These are phyloP conservation scores for Penicillium parvum DNA, from an alignment of 495 filamentous ascomycete genomes.

Conservation along the genomic window DNA sequence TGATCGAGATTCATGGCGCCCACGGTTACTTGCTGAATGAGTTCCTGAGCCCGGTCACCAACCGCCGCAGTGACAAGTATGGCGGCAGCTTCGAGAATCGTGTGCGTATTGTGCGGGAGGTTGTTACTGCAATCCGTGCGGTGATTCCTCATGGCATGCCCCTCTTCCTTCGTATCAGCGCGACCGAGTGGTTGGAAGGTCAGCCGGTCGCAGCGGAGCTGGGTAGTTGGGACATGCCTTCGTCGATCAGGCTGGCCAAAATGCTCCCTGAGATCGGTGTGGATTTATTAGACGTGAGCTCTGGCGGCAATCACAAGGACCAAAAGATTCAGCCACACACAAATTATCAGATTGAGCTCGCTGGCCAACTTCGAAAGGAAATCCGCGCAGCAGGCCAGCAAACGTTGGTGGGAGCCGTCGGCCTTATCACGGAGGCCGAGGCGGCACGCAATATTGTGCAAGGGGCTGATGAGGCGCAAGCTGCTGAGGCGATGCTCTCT, in stretches of 20 bases:
- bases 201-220: constrained; percentile 34
- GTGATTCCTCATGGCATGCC: constrained; percentile 60
- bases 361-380: constrained; percentile 52
- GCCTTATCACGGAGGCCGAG: constrained; percentile 60
- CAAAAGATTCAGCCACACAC: constrained; percentile 54
- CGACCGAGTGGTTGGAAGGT: constrained; percentile 69
- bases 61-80: constrained; percentile 57
- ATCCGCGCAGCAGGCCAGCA: constrained; percentile 51
- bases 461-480: constrained; percentile 43
- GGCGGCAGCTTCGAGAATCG: constrained; percentile 57
- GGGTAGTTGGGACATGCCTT: constrained; percentile 60
- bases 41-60: constrained; percentile 58
- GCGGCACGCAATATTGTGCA: constrained; percentile 56
- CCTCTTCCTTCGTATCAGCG: constrained; percentile 64
- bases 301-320: constrained; percentile 58
- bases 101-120: constrained; percentile 50
- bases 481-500: constrained; percentile 32
- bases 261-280: constrained; percentile 61
- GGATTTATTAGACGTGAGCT: constrained; percentile 72
- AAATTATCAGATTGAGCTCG: constrained; percentile 62
- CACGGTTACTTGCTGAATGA: constrained; percentile 70
- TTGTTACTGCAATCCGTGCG: constrained; percentile 48
- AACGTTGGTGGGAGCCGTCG: constrained; percentile 67
- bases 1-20: constrained; percentile 57
- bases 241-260: constrained; percentile 59